Evolutionary conservation across 305 asterid genomes (phyloP), one percentile per base, ranked within the genome.

Genomic region (Plantago coronopus): DNA sequence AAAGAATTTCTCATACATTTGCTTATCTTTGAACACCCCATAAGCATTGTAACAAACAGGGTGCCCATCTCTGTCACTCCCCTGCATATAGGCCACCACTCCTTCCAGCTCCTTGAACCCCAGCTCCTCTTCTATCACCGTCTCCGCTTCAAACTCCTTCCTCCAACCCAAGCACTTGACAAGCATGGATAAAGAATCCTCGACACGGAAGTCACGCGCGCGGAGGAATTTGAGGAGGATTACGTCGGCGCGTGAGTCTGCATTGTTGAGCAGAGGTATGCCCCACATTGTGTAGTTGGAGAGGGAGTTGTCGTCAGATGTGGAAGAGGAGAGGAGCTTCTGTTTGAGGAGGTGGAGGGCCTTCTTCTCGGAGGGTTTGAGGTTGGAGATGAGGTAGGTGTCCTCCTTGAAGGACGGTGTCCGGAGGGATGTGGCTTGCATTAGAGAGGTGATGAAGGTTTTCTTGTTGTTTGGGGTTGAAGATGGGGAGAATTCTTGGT

Each of bases 11-110:
- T 79, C 94, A 53, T 79, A 89, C 90, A 83, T 82, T 2, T 78
- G 87, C 37, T 50, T 75, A 7, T 93, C 94, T 20, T 79, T 87
- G 27, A 93, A 93, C 0, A 85, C 65, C 0, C 96, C 99, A 50
- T 93, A 89, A 2, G 95, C 94, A 65, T 93, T 93, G 77, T 89
- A 93, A 65, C 97, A 87, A 37, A 85, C 87, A 0, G 95, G 99
- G 38, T 81, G 96, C 2, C 95, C 95, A 6, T 69, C 71, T 6
- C 81, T 61, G 58, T 93, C 97, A n/a, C 23, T 60, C 0, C 80
- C 83, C 25, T 82, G 84, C 96, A 93, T 89, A 75, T 78, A 87
- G 0, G 99, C 99, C 14, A 89, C 96, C 3, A 78, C 79, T 0
- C 91, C 95, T 34, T 87, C 97, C 13, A 93, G 88, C 49, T 87